Evolutionary conservation across 495 filamentous ascomycete genomes (phyloP).

Genomic region (Aspergillus olivimuriae): DNA sequence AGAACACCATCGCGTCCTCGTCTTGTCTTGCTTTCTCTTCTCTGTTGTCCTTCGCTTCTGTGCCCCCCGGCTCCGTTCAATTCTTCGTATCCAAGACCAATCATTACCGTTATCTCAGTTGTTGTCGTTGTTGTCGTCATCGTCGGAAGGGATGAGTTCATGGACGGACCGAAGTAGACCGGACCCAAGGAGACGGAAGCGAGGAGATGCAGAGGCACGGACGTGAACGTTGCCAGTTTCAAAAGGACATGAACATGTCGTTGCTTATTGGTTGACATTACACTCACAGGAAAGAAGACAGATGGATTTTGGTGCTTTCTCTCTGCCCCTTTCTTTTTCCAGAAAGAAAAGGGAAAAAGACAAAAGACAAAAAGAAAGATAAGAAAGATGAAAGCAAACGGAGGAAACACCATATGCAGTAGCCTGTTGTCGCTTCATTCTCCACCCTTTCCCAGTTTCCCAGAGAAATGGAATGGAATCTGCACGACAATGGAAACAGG

Average conservation of each 20-base stretch:
- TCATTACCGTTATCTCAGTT: too few relatives aligned
- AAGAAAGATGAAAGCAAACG: constrained; percentile 22
- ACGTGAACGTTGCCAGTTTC: constrained; percentile 1
- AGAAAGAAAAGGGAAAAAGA: constrained; percentile 21
- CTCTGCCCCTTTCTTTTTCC: too few relatives aligned
- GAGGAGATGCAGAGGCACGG: constrained; percentile 8
- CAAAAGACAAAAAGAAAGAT: constrained; percentile 13
- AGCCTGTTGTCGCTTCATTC: constrained; percentile 28
- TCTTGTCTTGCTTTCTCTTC: too few relatives aligned
- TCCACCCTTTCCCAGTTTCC: constrained; percentile 30
- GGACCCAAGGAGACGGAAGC: not conserved
- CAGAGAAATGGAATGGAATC: constrained; percentile 17
- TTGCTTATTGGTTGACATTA: constrained; percentile 29
- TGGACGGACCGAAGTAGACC: not conserved
- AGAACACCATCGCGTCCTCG: too few relatives aligned
- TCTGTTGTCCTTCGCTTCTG: too few relatives aligned
- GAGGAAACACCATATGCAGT: constrained; percentile 25
- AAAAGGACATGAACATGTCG: constrained; percentile 29
- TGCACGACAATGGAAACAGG: constrained; percentile 13
- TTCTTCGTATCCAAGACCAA: too few relatives aligned
- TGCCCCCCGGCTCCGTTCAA: too few relatives aligned
- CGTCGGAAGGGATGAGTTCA: too few relatives aligned
- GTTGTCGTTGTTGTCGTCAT: too few relatives aligned
- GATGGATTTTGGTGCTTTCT: too few relatives aligned
- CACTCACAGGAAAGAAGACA: constrained; percentile 27